phyloP scores from a whole-genome alignment of 2,329 filamentous ascomycete genomes.

The Cladosporium sp. region DNA sequence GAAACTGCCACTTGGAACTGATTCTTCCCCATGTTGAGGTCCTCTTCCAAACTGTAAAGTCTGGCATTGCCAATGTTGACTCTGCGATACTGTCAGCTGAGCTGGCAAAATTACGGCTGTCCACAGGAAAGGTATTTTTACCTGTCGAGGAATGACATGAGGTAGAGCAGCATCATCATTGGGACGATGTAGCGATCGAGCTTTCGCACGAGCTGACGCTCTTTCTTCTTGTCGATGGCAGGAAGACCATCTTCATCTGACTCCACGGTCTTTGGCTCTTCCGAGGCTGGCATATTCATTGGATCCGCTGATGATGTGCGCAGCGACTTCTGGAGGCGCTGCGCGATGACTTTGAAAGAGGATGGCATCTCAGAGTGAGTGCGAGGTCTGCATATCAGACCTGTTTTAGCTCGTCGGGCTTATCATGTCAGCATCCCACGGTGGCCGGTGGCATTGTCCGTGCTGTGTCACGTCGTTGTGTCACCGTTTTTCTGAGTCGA shows the following conservation, averaged over 20 bases:
- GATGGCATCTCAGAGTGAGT: too few species aligned
- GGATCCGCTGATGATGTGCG: neutral
- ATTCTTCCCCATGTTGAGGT: conserved; percentile 56
- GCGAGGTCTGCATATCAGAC: too few species aligned
- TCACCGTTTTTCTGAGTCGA: too few species aligned
- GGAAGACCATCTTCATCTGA: neutral
- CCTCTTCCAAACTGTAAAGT: conserved; percentile 60
- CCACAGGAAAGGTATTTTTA: conserved; percentile 31
- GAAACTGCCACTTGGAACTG: conserved; percentile 60
- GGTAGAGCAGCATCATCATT: conserved; percentile 64
- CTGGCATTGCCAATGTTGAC: conserved; percentile 54
- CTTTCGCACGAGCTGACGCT: conserved; percentile 60
- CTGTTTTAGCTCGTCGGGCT: too few species aligned
- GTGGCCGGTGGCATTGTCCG: too few species aligned
- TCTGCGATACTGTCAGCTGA: conserved; percentile 9
- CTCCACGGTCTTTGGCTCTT: conserved; percentile 1
- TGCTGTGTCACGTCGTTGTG: too few species aligned
- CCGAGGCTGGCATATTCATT: too few species aligned
- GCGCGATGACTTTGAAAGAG: too few species aligned
- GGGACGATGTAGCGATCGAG: conserved; percentile 62
- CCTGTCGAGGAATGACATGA: conserved; percentile 73
- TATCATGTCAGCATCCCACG: too few species aligned
- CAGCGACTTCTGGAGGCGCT: neutral
- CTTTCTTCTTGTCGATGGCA: conserved; percentile 34
- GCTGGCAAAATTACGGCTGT: too few species aligned